Percentiles rank a stretch among this genome's conserved stretches.
phyloP scores from a whole-genome alignment of 768 basidiomycete species.

The Amanita pallidorosea region DNA sequence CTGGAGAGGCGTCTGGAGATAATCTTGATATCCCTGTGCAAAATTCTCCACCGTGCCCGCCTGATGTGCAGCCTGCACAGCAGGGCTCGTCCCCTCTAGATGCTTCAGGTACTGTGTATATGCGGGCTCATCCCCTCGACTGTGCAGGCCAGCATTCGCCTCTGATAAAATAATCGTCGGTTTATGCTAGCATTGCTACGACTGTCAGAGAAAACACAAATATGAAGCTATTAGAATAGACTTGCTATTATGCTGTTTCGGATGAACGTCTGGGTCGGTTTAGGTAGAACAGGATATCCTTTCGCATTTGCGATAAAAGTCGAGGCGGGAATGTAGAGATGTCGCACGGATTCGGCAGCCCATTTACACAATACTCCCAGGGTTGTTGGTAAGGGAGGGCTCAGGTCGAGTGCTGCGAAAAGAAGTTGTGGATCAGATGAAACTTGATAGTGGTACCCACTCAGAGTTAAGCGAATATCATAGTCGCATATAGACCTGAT shows the following conservation, averaged over 20 bases:
- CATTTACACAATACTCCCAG: conserved; percentile 74
- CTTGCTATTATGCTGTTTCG: conserved; percentile 80
- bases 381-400: conserved; percentile 76
- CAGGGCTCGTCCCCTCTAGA: conserved; percentile 67
- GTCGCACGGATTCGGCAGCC: conserved; percentile 87
- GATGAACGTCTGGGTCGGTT: conserved; percentile 86
- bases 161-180: conserved; percentile 79
- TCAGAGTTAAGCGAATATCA: conserved; percentile 58
- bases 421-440: conserved; percentile 8
- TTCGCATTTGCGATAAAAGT: conserved; percentile 93
- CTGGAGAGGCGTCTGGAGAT: conserved; percentile 89
- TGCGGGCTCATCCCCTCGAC: conserved; percentile 71
- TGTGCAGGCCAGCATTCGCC: conserved; percentile 54
- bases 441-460: conserved; percentile 28
- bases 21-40: conserved; percentile 91
- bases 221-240: conserved; percentile 7
- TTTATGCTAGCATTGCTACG: conserved; percentile 47
- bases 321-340: conserved; percentile 81
- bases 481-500: conserved; percentile 88
- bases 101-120: conserved; percentile 87
- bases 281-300: conserved; percentile 94
- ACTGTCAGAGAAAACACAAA: conserved; percentile 8
- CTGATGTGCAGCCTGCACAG: conserved; percentile 50
- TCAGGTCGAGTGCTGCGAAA: conserved; percentile 75
- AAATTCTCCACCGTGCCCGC: conserved; percentile 80